These are phyloP conservation scores for Mucor irregularis DNA, from an alignment of 371 early-diverging fungal species.

Conservation along the genomic window DNA sequence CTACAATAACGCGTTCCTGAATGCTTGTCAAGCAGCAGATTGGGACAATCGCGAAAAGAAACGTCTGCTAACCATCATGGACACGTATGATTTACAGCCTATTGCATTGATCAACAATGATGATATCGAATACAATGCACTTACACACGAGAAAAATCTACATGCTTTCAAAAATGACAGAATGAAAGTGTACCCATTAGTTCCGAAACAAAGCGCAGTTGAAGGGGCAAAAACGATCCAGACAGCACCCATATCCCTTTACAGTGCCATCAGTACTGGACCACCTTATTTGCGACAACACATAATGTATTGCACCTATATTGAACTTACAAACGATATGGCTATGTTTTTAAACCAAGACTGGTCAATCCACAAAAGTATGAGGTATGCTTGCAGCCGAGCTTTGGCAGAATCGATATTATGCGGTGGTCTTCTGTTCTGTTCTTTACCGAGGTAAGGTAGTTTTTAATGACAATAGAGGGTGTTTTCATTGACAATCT, in stretches of 20 bases:
- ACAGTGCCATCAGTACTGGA: slow-evolving; percentile 8
- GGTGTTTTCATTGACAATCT: too few relatives aligned
- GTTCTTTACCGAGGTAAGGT: too few relatives aligned
- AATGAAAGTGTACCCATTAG: slow-evolving; percentile 13
- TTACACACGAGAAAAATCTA: slow-evolving; percentile 12
- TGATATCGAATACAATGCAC: slow-evolving; percentile 7
- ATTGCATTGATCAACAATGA: slow-evolving; percentile 12
- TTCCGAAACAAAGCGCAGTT: slow-evolving; percentile 6
- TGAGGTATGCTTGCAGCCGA: background rate
- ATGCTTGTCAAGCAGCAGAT: slow-evolving; percentile 16
- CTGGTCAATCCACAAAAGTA: slow-evolving; percentile 9
- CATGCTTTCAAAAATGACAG: slow-evolving; percentile 14
- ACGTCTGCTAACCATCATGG: slow-evolving; percentile 11
- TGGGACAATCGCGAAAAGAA: slow-evolving; percentile 12
- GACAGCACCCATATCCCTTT: slow-evolving; percentile 4
- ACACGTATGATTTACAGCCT: slow-evolving; percentile 13
- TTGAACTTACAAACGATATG: slow-evolving; percentile 1
- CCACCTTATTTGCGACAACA: slow-evolving; percentile 3
- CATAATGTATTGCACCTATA: slow-evolving; percentile 3
- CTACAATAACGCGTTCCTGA: slow-evolving; percentile 16
- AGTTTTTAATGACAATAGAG: too few relatives aligned
- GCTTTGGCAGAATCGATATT: slow-evolving; percentile 2
- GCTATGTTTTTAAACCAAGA: slow-evolving; percentile 5
- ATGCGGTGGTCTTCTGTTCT: too few relatives aligned
- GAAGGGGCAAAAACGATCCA: slow-evolving; percentile 2